These are phyloP conservation scores for Gracilaria gracilis DNA, from an alignment of 23 red algal genomes.

Conservation along the genomic window DNA sequence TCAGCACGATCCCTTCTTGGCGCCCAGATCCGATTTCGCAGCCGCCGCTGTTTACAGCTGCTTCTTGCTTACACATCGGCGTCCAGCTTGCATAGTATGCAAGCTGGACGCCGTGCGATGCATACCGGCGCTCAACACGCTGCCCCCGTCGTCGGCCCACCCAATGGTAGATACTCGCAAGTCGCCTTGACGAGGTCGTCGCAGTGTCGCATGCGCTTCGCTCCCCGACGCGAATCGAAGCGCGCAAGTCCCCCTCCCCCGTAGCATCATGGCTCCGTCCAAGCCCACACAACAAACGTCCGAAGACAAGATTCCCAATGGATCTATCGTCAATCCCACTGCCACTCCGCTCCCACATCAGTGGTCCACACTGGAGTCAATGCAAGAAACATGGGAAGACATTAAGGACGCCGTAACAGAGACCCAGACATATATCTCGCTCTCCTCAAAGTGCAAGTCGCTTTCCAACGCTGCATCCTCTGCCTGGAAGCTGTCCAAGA, in stretches of 20 bases:
- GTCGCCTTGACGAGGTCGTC: neutral
- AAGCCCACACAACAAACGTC: neutral
- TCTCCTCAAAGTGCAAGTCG: neutral
- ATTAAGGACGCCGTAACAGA: constrained; percentile 62
- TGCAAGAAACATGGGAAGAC: constrained; percentile 55
- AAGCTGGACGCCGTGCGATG: no score
- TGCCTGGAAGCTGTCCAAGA: constrained; percentile 14
- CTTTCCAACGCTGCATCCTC: neutral
- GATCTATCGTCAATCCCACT: constrained; percentile 1
- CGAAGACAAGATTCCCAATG: constrained; percentile 13
- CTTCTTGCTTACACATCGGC: no score
- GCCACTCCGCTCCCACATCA: neutral
- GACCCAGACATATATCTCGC: neutral
- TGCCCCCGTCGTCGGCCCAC: no score
- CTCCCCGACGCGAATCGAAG: neutral
- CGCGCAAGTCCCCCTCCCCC: neutral
- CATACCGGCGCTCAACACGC: no score
- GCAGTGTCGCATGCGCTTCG: neutral
- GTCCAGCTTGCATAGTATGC: no score
- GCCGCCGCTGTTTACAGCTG: neutral
- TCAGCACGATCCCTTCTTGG: no score
- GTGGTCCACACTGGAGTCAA: constrained; percentile 23
- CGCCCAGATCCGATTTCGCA: neutral
- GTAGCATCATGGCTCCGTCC: constrained; percentile 3
- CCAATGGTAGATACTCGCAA: no score